Base-by-base conservation (phyloP, 495 filamentous ascomycete species). In the Terfezia claveryi region DNA sequence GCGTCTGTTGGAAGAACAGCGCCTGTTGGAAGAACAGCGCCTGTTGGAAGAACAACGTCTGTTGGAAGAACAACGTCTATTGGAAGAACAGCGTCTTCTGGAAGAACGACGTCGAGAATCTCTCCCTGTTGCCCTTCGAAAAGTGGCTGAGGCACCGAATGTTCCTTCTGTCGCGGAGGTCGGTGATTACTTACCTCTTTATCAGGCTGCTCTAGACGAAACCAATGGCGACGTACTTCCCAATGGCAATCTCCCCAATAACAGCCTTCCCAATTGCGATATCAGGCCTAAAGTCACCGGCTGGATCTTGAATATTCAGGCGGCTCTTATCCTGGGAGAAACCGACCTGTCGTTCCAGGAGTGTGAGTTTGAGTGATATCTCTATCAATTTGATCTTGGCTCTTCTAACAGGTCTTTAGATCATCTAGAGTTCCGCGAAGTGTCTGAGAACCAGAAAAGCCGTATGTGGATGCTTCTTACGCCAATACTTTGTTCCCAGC, bases 251-350 rank as follows among this genome's bases (percentile, higher is more conserved):
- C 20, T 49, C 3, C 44, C 20, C 9, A 20, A 49, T n/a, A 0
- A 3, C 44, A n/a, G 38, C 38, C 20, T 49, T 9, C 44, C 20
- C 9, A 20, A 49, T n/a, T 4, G 44, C 44, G 6, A 49, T 14
- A n/a, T 10, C 5, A 9, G 14, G 44, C 44, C 14, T 20, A 14
- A 37, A n/a, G 60, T 32, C 27, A 7, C 61, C 23, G 52, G 59
- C 23, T 65, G 60, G 55, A 58, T 66, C 16, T 54, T 62, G 8
- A 66, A 66, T 57, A 56, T 65, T 36, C 63, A 66, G 50, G 62
- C 56, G n/a, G 63, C 63, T 38, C 57, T 66, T 36, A 60, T 59
- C 11, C 56, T 66, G 50, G 60, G 60, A n/a, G 49, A 55, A 49
- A 61, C 38, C 10, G 60, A 66, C 50, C 58, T 66, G 23, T 37